Conservation (phyloP, 345 rosid species). For the Acer saccharum region DNA sequence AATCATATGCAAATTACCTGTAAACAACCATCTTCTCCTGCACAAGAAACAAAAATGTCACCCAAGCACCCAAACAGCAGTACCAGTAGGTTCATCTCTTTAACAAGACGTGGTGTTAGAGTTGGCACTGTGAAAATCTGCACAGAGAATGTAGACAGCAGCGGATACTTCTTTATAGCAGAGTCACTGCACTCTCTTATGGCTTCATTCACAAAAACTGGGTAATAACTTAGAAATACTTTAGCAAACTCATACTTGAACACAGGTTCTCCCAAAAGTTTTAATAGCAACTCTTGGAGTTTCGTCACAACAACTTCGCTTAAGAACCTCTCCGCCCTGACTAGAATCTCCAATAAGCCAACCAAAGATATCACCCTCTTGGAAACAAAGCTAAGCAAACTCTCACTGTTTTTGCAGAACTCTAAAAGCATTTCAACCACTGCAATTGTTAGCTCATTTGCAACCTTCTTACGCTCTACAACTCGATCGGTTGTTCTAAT, state of each 20-base stretch:
- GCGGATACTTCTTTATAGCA: slow-evolving; percentile 49
- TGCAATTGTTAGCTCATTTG: slow-evolving; percentile 66
- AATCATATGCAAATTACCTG: slow-evolving; percentile 43
- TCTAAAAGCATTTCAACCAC: slow-evolving; percentile 85
- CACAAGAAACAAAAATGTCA: slow-evolving; percentile 63
- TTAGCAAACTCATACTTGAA: slow-evolving; percentile 90
- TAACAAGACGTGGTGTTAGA: slow-evolving; percentile 85
- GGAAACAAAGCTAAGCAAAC: slow-evolving; percentile 88
- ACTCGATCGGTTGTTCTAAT: slow-evolving; percentile 32
- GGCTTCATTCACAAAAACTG: slow-evolving; percentile 59
- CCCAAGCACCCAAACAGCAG: slow-evolving; percentile 75
- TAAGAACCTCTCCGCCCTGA: slow-evolving; percentile 77
- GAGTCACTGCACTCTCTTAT: slow-evolving; percentile 50
- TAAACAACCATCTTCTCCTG: slow-evolving; percentile 77
- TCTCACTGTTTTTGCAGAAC: slow-evolving; percentile 75
- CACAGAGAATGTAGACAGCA: slow-evolving; percentile 78
- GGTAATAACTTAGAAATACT: slow-evolving; percentile 77
- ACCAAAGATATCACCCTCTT: slow-evolving; percentile 52
- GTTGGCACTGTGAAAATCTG: slow-evolving; percentile 96
- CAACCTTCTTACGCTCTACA: slow-evolving; percentile 37
- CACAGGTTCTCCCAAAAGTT: slow-evolving; percentile 81
- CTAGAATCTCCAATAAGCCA: slow-evolving; percentile 70
- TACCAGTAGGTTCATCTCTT: slow-evolving; percentile 67
- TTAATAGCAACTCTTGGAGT: slow-evolving; percentile 79
- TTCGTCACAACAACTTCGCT: slow-evolving; percentile 46